These are phyloP conservation scores for Hypholoma sublateritium DNA, from an alignment of 768 basidiomycete species.

Conservation along the genomic window DNA sequence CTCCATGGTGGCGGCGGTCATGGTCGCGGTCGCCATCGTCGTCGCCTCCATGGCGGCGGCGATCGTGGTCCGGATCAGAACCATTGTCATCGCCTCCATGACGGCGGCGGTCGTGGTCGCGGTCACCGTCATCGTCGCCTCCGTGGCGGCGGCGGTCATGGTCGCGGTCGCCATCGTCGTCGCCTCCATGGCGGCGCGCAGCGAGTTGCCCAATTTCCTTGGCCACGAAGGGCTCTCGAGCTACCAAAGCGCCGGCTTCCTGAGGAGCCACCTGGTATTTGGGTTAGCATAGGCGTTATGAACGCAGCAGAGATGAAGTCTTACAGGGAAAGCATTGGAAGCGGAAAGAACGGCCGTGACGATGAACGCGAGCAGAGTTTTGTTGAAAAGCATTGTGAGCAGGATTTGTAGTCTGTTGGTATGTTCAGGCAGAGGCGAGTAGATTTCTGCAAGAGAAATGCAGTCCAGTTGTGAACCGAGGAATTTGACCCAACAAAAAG, in stretches of 20 bases:
- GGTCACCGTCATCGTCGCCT: conserved; percentile 5
- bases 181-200: conserved; percentile 14
- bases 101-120: not conserved
- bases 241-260: conserved; percentile 11
- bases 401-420: not conserved
- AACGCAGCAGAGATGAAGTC: not conserved
- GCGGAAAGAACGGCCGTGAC: conserved; percentile 31
- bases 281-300: not conserved
- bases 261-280: conserved; percentile 2
- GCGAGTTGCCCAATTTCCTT: conserved; percentile 6
- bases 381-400: conserved; percentile 32
- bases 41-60: conserved; percentile 14
- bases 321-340: conserved; percentile 28
- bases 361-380: conserved; percentile 32
- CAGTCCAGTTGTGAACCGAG: not conserved
- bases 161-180: conserved; percentile 6
- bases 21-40: conserved; percentile 3
- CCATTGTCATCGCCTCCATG: conserved; percentile 1
- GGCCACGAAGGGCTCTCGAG: conserved; percentile 12
- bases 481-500: not conserved
- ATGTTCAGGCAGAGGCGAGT: conserved; percentile 9
- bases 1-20: conserved; percentile 12
- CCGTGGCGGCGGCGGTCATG: conserved; percentile 16
- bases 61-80: conserved; percentile 5
- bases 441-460: conserved; percentile 8